Evolutionary conservation across 495 filamentous ascomycete genomes (phyloP).

Genomic region (Xylaria sp.): DNA sequence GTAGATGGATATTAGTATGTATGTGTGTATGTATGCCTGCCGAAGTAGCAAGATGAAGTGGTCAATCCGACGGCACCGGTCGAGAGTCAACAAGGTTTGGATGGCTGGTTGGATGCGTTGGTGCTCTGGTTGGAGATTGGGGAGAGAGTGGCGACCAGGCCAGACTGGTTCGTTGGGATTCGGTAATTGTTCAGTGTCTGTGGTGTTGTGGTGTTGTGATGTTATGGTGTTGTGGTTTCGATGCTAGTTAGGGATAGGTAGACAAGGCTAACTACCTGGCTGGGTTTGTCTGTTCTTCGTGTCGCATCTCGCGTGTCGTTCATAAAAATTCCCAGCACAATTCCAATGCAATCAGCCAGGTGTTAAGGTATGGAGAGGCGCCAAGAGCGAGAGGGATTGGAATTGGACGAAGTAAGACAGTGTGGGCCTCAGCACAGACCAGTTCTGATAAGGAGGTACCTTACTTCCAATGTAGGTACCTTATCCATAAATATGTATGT

Average conservation of each 20-base stretch:
- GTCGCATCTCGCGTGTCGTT: conserved; percentile 2
- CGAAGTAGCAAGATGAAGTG: too few relatives aligned
- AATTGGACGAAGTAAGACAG: background rate
- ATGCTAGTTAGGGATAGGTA: too few relatives aligned
- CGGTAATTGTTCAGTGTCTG: background rate
- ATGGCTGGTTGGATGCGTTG: background rate
- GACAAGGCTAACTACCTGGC: background rate
- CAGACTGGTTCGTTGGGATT: background rate
- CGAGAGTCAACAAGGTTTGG: background rate
- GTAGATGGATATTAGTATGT: background rate
- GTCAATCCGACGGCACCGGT: too few relatives aligned
- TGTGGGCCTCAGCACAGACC: background rate
- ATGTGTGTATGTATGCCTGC: background rate
- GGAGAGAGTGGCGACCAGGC: background rate
- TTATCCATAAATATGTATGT: too few relatives aligned
- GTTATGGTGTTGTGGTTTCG: background rate
- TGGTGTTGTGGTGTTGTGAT: background rate
- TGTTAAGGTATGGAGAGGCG: background rate
- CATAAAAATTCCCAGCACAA: background rate
- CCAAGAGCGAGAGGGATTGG: background rate
- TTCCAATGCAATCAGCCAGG: background rate
- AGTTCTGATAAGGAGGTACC: too few relatives aligned
- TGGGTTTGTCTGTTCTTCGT: background rate
- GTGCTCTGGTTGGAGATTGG: background rate
- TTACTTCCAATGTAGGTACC: too few relatives aligned